Base-by-base conservation (phyloP, 208 protist species). In the Angomonas deanei region DNA sequence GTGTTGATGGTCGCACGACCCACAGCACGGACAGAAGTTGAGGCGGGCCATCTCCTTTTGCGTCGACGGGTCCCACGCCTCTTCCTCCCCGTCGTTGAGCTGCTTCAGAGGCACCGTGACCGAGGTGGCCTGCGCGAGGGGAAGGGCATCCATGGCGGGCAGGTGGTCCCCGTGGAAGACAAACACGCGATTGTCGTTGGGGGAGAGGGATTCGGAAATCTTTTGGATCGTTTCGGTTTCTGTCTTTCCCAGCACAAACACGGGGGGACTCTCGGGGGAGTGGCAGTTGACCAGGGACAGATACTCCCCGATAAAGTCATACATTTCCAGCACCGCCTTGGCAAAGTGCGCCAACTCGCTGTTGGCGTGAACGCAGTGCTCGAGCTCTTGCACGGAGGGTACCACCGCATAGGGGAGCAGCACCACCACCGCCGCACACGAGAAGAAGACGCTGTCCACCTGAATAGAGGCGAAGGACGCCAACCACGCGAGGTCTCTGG, bases 11-110 rank as follows among this genome's bases (percentile, higher is more conserved):
- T 57, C 55, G 61, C 77, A 79, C 57, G 68, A 52, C 19, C 87
- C 82, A 39, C 87, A 93, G 56, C 87, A 93, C 0, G 87, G 87
- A 58, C 87, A 93, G 47, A 84, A 93, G 67, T 93, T 91, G 11
- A 88, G 75, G 11, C 85, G 68, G 17, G 62, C 48, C 26, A 78
- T 74, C 61, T 93, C 87, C 54, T 66, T 66, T 53, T 68, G 76
- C 31, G 82, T 89, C 42, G 79, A 83, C 39, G 53, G 56, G 61
- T 93, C 87, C 82, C 78, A 89, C 56, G 63, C 47, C 76, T 89
- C 81, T 47, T 91, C 84, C 0, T 48, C 82, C n/a, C 74, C 84
- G 1, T 91, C 77, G 17, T 88, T 30, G 52, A 93, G 55, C 24
- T 64, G 71, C 63, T 71, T 64, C 46, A 93, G 31, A 19, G 87